Conservation (phyloP, 768 basidiomycete species). For the Sarcomyxa edulis region DNA sequence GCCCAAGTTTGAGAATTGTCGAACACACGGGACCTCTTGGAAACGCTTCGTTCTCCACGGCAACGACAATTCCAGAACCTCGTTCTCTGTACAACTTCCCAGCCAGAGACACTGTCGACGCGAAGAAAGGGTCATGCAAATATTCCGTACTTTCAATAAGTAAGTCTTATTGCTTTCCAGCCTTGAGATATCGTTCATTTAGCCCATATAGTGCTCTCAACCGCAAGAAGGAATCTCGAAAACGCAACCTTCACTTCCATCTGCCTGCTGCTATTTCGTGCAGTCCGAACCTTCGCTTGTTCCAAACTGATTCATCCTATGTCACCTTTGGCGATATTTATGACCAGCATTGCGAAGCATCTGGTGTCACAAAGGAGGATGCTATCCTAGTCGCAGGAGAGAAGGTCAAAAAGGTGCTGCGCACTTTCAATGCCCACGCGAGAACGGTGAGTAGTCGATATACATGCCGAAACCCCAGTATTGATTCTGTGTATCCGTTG, state of each 20-base stretch:
- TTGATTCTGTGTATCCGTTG: too few relatives aligned
- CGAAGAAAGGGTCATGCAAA: conserved; percentile 88
- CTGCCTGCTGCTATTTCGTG: conserved; percentile 83
- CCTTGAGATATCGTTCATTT: conserved; percentile 2
- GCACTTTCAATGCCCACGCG: conserved; percentile 46
- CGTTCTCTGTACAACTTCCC: conserved; percentile 90
- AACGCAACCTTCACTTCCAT: conserved; percentile 89
- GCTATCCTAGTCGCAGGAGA: conserved; percentile 83
- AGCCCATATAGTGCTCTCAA: conserved; percentile 56
- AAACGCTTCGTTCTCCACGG: conserved; percentile 89
- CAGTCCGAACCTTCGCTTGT: conserved; percentile 75
- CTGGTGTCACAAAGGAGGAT: conserved; percentile 78
- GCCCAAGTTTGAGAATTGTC: conserved; percentile 85
- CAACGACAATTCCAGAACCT: conserved; percentile 81
- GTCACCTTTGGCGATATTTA: conserved; percentile 90
- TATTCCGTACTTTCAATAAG: conserved; percentile 95
- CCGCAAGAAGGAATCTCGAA: conserved; percentile 89
- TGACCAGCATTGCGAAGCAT: conserved; percentile 78
- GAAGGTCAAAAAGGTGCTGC: conserved; percentile 68
- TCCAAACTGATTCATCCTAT: conserved; percentile 91
- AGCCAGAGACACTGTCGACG: conserved; percentile 80
- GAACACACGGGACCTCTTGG: conserved; percentile 82
- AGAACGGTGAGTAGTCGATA: conserved; percentile 38
- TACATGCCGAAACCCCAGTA: too few relatives aligned
- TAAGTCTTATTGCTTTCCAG: conserved; percentile 25